Conservation (phyloP, 1,139 yeast genomes). For the Chernovozyma aurita region DNA sequence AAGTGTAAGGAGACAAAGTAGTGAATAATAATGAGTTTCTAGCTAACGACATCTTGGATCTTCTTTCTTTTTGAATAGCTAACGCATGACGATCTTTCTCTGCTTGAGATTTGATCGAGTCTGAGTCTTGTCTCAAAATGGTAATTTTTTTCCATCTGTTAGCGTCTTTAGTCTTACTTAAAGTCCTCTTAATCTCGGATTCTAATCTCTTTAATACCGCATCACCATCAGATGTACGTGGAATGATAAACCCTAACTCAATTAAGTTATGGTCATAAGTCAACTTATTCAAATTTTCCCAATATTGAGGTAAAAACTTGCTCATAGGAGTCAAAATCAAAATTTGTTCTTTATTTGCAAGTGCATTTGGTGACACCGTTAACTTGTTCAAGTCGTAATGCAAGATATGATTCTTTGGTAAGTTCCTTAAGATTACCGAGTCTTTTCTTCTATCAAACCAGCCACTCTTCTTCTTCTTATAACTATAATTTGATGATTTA, state of each 20-base stretch:
- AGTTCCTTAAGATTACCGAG: slow-evolving; percentile 50
- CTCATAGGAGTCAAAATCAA: slow-evolving; percentile 86
- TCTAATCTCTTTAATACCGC: slow-evolving; percentile 67
- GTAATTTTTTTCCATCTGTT: slow-evolving; percentile 77
- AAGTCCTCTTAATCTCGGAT: slow-evolving; percentile 51
- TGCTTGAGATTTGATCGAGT: slow-evolving; percentile 58
- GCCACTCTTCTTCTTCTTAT: slow-evolving; percentile 44
- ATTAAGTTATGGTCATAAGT: slow-evolving; percentile 80
- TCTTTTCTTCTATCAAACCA: slow-evolving; percentile 45
- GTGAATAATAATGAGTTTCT: slow-evolving; percentile 88
- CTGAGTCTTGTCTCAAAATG: slow-evolving; percentile 85
- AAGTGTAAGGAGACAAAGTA: slow-evolving; percentile 81
- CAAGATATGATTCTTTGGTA: slow-evolving; percentile 75
- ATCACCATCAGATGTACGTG: slow-evolving; percentile 79
- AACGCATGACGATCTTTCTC: slow-evolving; percentile 76
- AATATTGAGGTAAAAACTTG: slow-evolving; percentile 75
- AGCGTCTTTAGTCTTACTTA: slow-evolving; percentile 44
- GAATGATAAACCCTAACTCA: slow-evolving; percentile 88
- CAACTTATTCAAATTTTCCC: slow-evolving; percentile 74
- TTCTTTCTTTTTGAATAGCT: slow-evolving; percentile 81
- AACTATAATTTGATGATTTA: slow-evolving; percentile 48
- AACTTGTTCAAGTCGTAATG: slow-evolving; percentile 81
- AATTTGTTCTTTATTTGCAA: slow-evolving; percentile 73
- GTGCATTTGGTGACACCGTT: slow-evolving; percentile 65
- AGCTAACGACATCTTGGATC: slow-evolving; percentile 89